Conservation (phyloP, 768 basidiomycete genomes). For the Lactifluus pinguis region DNA sequence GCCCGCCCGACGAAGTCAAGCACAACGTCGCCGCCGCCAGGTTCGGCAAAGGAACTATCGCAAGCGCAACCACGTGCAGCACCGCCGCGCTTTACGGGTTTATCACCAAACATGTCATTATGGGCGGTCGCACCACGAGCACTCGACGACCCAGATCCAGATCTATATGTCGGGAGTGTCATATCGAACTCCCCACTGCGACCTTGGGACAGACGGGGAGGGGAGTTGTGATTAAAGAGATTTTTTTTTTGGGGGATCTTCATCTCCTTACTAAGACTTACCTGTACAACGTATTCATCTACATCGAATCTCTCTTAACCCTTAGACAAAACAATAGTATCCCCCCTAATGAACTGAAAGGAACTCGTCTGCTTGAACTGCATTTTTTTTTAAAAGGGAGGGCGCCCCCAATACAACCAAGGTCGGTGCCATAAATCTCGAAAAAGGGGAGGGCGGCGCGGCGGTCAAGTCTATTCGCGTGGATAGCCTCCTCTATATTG, state of each 20-base stretch:
- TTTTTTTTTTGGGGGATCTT: background rate
- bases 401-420: background rate
- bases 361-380: background rate
- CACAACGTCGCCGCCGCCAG: constrained; percentile 9
- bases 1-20: constrained; percentile 26
- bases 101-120: constrained; percentile 29
- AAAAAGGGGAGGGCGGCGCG: background rate
- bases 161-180: constrained; percentile 10
- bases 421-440: background rate
- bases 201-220: background rate
- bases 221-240: background rate
- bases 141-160: constrained; percentile 20
- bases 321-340: too few species aligned
- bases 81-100: constrained; percentile 21
- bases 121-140: constrained; percentile 27
- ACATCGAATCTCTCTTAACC: background rate
- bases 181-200: background rate
- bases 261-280: background rate
- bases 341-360: too few species aligned
- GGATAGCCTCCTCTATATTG: constrained; percentile 28
- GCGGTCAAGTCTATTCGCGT: constrained; percentile 12
- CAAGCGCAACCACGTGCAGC: constrained; percentile 22
- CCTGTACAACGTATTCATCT: background rate
- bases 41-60: constrained; percentile 18
- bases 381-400: background rate